Base-by-base conservation (phyloP, 306 rosid genomes). In the Trifolium subterraneum region DNA sequence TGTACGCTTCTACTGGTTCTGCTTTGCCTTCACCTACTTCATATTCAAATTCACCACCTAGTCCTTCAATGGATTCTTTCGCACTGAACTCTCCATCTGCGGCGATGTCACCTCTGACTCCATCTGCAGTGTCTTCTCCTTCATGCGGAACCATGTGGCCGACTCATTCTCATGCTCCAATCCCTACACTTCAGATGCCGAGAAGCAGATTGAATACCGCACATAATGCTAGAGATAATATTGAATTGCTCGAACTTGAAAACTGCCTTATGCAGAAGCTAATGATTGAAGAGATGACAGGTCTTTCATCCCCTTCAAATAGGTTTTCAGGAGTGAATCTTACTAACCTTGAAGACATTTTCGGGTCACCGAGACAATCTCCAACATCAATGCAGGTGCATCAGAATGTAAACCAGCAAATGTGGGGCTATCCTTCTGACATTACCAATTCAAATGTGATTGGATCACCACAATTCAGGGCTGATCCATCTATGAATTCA, bases 401-500 rank as follows among this genome's bases (percentile, higher is more conserved):
- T 44, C 16, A 12, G 50, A 44, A 13, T 15, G 1, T 15, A 5
- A 44, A 44, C 7, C 50, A 44, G 16, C 50, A 44, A 13, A 6
- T 13, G 6, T 44, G 50, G 50, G 50, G 16, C 7, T 44, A 13
- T 44, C 50, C 16, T 44, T 44, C 50, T 44, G 16, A 44, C 15
- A 14, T 44, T 44, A 4, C 50, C 50, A 44, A 13, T 13, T 44
- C 50, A 13, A 44, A 13, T 13, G 70, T 55, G 48, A 83, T 85
- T 63, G 81, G 84, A 42, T 86, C 94, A 3, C 51, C 84, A 4
- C 45, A 88, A 64, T 83, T 68, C 66, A 83, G 82, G 6, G 66
- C 67, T 73, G 83, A 82, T 48, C 59, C 74, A 66, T 61, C 81
- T 15, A 70, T 84, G 59, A 84, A 83, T 80, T 52, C 91, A 25